These are phyloP conservation scores for Sicyos baderoa DNA, from an alignment of 306 rosid genomes.

Conservation along the genomic window DNA sequence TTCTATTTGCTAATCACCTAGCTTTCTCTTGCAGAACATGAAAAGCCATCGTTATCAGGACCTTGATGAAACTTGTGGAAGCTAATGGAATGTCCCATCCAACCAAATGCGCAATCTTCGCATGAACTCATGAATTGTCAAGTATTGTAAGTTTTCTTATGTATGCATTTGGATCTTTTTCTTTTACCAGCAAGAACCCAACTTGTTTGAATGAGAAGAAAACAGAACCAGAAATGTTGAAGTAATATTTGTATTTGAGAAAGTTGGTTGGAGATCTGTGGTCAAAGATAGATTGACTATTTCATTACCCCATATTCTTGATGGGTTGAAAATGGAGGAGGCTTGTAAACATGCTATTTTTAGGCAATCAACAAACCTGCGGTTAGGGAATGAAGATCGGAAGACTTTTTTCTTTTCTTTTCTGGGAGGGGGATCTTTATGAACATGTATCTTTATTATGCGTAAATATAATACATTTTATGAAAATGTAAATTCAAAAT, in stretches of 20 bases:
- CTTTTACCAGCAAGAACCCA: neutral
- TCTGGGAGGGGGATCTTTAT: neutral
- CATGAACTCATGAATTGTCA: neutral
- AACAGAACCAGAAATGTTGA: neutral
- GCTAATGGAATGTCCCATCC: neutral
- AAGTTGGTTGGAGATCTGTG: constrained; percentile 8
- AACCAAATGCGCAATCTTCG: neutral
- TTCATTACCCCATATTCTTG: neutral
- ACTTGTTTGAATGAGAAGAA: neutral
- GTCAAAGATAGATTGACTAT: constrained; percentile 11
- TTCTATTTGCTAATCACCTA: constrained; percentile 8
- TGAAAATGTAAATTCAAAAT: too few relatives aligned
- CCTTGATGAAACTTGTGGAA: neutral
- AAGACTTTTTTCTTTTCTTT: neutral
- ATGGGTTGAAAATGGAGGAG: neutral
- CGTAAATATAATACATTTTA: too few relatives aligned
- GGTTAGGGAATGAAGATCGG: neutral
- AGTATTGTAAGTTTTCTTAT: neutral
- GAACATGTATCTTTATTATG: too few relatives aligned
- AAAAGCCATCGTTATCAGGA: neutral
- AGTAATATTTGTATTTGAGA: constrained; percentile 2
- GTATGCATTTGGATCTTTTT: neutral
- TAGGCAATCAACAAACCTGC: neutral
- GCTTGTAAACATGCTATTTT: neutral
- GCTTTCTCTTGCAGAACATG: neutral